Evolutionary conservation across 2,329 filamentous ascomycete genomes (phyloP).

Genomic region (Helotiales sp.): DNA sequence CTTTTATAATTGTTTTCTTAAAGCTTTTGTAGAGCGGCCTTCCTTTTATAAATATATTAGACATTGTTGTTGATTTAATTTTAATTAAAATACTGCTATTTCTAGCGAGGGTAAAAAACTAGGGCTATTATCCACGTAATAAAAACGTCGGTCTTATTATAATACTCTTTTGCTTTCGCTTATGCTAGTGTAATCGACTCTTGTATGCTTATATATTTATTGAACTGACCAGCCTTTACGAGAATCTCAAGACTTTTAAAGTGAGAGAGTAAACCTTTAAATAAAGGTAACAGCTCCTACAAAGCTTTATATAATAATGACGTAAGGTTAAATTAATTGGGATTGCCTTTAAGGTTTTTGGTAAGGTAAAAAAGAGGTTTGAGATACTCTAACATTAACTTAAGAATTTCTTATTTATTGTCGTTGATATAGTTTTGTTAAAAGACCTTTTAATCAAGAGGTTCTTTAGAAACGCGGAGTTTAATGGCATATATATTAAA

Average conservation of each 20-base stretch:
- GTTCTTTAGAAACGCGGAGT: too few relatives aligned
- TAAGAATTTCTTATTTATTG: neutral
- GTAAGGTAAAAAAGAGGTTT: neutral
- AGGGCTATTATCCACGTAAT: neutral
- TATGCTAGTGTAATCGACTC: too few relatives aligned
- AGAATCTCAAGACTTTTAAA: neutral
- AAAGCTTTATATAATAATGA: neutral
- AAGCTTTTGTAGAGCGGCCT: neutral
- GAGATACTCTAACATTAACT: neutral
- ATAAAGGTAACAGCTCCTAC: neutral
- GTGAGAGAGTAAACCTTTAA: neutral
- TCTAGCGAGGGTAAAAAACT: neutral
- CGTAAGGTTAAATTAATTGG: neutral
- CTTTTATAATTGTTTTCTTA: neutral
- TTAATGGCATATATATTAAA: neutral
- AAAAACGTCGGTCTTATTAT: neutral
- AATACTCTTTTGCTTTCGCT: too few relatives aligned
- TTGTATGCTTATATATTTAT: too few relatives aligned
- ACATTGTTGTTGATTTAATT: too few relatives aligned
- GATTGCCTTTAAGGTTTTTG: too few relatives aligned
- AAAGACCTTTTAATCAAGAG: too few relatives aligned
- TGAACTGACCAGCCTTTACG: neutral
- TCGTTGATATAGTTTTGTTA: neutral
- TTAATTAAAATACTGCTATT: neutral
- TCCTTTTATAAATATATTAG: too few relatives aligned